Conservation (phyloP, 108 stramenopile genomes). For the Phaeodactylum tricornutum region DNA sequence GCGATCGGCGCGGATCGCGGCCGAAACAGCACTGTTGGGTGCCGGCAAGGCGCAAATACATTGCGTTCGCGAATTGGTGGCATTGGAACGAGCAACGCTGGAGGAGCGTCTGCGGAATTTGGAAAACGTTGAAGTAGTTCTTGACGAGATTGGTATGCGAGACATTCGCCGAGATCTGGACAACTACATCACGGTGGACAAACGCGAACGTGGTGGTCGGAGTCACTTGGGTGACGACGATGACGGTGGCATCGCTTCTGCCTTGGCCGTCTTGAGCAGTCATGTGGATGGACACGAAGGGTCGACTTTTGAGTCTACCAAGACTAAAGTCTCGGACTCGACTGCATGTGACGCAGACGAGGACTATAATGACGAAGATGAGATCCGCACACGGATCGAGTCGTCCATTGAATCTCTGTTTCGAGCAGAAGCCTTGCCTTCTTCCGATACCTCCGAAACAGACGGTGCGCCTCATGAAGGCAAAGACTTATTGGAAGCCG, state of each 20-base stretch:
- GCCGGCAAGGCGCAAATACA: constrained; percentile 46
- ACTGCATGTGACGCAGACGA: not conserved
- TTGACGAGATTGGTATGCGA: constrained; percentile 35
- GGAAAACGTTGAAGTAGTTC: constrained; percentile 36
- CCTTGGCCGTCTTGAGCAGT: constrained; percentile 52
- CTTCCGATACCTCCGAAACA: not conserved
- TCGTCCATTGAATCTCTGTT: constrained; percentile 22
- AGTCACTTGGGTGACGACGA: constrained; percentile 54
- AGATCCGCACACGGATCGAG: constrained; percentile 7
- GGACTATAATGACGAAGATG: constrained; percentile 23
- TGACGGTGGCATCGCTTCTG: constrained; percentile 68
- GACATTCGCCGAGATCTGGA: constrained; percentile 65
- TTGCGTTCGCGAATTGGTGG: constrained; percentile 35
- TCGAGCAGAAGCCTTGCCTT: constrained; percentile 1
- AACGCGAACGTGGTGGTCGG: constrained; percentile 29
- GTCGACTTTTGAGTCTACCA: constrained; percentile 1
- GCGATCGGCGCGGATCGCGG: constrained; percentile 51
- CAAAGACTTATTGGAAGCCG: constrained; percentile 12
- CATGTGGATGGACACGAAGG: constrained; percentile 25
- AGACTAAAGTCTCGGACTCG: not conserved
- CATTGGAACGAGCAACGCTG: constrained; percentile 40
- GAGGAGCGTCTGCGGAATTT: constrained; percentile 38
- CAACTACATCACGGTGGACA: constrained; percentile 45
- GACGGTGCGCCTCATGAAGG: constrained; percentile 1
- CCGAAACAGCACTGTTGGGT: constrained; percentile 52